A percentile compares a stretch with the other conserved stretches of the same genome.
phyloP scores from a whole-genome alignment of 2,329 filamentous ascomycete species.

The Colletotrichum sp. region DNA sequence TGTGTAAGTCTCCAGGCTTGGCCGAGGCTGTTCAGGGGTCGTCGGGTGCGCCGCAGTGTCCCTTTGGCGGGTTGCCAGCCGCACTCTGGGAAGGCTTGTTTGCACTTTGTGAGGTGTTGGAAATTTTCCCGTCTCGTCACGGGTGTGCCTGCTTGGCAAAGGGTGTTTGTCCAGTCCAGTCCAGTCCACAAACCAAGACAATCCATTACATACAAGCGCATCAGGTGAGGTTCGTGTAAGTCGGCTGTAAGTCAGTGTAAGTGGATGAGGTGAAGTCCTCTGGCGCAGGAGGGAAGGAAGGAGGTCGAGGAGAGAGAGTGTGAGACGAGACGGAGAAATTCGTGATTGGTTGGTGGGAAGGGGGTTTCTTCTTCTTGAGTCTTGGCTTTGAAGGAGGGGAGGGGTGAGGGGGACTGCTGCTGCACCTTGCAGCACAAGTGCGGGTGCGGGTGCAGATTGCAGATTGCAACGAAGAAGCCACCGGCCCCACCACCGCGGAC shows the following conservation, averaged over 20 bases:
- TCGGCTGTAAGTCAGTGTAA: neutral
- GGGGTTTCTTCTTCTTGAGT: neutral
- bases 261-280: neutral
- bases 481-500: neutral
- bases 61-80: conserved; percentile 1
- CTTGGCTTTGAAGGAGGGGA: neutral
- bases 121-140: neutral
- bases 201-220: neutral
- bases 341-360: neutral
- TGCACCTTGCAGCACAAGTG: neutral
- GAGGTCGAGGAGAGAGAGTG: neutral
- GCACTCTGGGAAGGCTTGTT: neutral
- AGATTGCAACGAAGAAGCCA: neutral
- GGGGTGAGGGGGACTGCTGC: neutral
- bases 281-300: neutral
- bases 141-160: neutral
- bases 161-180: neutral
- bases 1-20: neutral
- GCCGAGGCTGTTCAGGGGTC: neutral
- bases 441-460: neutral
- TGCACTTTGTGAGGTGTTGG: neutral
- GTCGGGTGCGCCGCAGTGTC: neutral
- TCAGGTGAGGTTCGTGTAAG: conserved; percentile 3
- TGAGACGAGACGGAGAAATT: conserved; percentile 21
- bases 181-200: neutral